These are phyloP conservation scores for Clathrus columnatus DNA, from an alignment of 768 basidiomycete species.

Conservation along the genomic window DNA sequence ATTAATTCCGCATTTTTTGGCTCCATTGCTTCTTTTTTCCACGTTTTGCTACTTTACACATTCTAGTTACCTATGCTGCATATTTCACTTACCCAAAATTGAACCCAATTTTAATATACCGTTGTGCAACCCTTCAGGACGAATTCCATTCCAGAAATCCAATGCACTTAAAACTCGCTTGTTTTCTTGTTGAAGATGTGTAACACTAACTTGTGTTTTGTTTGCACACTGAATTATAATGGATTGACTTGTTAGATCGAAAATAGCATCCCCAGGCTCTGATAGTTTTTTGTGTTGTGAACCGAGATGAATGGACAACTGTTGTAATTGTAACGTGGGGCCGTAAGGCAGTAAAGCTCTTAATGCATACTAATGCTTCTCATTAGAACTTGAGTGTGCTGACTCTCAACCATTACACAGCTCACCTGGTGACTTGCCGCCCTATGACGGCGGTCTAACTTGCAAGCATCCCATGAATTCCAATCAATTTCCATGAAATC, in stretches of 20 bases:
- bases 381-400: neutral
- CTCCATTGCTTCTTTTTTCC: neutral
- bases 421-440: slow-evolving; percentile 65
- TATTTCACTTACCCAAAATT: neutral
- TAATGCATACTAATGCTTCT: slow-evolving; percentile 19
- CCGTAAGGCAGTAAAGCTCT: slow-evolving; percentile 18
- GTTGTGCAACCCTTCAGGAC: slow-evolving; percentile 15
- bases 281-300: slow-evolving; percentile 15
- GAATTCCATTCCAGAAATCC: slow-evolving; percentile 76
- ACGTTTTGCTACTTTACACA: neutral
- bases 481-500: slow-evolving; percentile 51
- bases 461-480: slow-evolving; percentile 42
- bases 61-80: neutral
- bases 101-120: slow-evolving; percentile 7
- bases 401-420: neutral
- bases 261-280: slow-evolving; percentile 36
- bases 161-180: slow-evolving; percentile 43
- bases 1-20: neutral
- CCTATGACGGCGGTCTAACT: slow-evolving; percentile 45
- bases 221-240: slow-evolving; percentile 50
- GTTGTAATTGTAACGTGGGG: slow-evolving; percentile 24
- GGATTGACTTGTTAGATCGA: slow-evolving; percentile 28
- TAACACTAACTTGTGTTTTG: slow-evolving; percentile 43
- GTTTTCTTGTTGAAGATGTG: slow-evolving; percentile 53
- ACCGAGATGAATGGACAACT: slow-evolving; percentile 7